Evolutionary conservation across 306 rosid genomes (phyloP), one percentile per base, ranked within the genome.

Genomic region (Cucumis melo): DNA sequence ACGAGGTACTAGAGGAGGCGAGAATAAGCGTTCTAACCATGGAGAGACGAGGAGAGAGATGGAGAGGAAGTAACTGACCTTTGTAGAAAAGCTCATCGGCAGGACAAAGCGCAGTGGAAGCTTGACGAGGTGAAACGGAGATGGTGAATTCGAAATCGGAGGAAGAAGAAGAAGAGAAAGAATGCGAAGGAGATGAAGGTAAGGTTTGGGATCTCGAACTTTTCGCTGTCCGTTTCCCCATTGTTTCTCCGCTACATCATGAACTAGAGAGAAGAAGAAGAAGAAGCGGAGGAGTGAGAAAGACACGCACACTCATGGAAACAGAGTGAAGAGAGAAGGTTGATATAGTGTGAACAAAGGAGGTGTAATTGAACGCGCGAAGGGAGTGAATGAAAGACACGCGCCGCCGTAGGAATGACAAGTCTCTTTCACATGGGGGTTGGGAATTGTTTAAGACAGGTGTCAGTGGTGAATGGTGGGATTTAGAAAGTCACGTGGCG

Each of bases 41-140:
- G 79, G 98, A 90, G 77, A 89, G 84, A 55, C 96, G 96, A 0
- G 94, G 87, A 2, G 96, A 89, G 82, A 87, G 91, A 78, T 89
- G 91, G 56, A 94, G 96, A 2, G 98, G 98, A 4, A 94, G 74
- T 56, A 91, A 90, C 77, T 91, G 96, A 44, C 97, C 97, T 53
- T 89, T 90, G 89, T 89, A 92, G 93, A 94, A 94, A 66, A 94
- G 97, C 56, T 94, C 95, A 81, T 94, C 98, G 17, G 98, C 98
- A 0, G 93, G 93, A 64, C 97, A 94, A 24, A 84, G 89, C 0
- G 85, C n/a, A 62, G 83, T 70, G 81, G 93, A 84, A 32, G 94
- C 88, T 73, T 90, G 92, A 17, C 90, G 85, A 0, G 97, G 97
- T 0, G 97, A 90, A 73, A 89, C 62, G 5, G 95, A 88, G 83